Evolutionary conservation across 1,139 yeast species (phyloP).

Genomic region (Kodamaea sp.): DNA sequence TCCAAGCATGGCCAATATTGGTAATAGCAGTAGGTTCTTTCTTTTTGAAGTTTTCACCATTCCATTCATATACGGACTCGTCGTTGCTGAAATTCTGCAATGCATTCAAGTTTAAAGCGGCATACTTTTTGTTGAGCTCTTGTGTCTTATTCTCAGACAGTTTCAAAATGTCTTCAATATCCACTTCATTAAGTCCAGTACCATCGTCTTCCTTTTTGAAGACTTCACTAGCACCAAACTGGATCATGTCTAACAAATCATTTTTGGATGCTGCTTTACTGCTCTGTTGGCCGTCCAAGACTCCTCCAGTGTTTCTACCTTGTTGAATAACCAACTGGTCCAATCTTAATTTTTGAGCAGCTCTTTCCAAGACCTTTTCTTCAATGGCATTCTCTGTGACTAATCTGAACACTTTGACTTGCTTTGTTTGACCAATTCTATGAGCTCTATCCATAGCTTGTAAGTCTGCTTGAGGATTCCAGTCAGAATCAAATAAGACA

Average conservation of each 20-base stretch:
- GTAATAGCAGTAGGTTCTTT: constrained; percentile 47
- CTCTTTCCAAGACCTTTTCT: constrained; percentile 77
- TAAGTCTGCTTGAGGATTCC: constrained; percentile 88
- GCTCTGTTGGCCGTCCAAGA: constrained; percentile 35
- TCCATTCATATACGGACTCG: constrained; percentile 81
- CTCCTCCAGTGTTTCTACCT: constrained; percentile 51
- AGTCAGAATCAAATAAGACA: constrained; percentile 72
- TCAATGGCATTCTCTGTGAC: constrained; percentile 81
- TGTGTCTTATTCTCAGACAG: constrained; percentile 65
- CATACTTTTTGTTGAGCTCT: constrained; percentile 63
- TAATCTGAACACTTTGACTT: constrained; percentile 74
- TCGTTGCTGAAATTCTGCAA: constrained; percentile 68
- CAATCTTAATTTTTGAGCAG: constrained; percentile 73
- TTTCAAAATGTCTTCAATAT: constrained; percentile 60
- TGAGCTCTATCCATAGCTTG: constrained; percentile 92
- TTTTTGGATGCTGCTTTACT: constrained; percentile 58
- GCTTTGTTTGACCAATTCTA: constrained; percentile 83
- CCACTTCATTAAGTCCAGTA: constrained; percentile 50
- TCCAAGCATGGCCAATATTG: constrained; percentile 57
- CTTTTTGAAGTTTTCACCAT: constrained; percentile 78
- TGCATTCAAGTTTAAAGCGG: constrained; percentile 70
- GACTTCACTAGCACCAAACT: constrained; percentile 72
- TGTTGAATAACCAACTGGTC: constrained; percentile 84
- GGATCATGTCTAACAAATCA: constrained; percentile 77
- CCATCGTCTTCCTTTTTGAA: constrained; percentile 33